Conservation (phyloP, 805 yeast genomes). For the Saccharomycopsis sp. region DNA sequence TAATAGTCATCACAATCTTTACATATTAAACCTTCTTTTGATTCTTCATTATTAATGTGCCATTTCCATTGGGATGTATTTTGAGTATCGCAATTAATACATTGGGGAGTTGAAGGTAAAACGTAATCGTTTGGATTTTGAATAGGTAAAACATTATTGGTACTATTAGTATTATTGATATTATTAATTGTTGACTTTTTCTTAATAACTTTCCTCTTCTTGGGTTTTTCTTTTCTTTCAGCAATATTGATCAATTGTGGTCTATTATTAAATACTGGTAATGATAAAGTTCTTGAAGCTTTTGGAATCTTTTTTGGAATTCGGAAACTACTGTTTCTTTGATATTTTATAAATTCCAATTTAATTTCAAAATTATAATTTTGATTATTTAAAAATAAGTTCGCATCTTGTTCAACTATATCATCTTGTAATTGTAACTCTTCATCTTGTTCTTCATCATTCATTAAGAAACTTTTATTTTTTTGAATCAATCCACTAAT, state of each 20-base stretch:
- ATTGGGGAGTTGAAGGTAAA: constrained; percentile 11
- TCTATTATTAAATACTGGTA: constrained; percentile 11
- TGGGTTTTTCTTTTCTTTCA: not conserved
- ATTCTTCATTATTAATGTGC: constrained; percentile 4
- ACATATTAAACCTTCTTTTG: constrained; percentile 14
- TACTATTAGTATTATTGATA: not conserved
- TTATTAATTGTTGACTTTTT: not conserved
- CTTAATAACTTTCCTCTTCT: not conserved
- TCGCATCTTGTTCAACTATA: not conserved
- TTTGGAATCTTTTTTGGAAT: constrained; percentile 11
- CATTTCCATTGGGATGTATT: constrained; percentile 14
- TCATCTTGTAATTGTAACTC: not conserved
- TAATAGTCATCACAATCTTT: constrained; percentile 16
- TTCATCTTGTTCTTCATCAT: constrained; percentile 1
- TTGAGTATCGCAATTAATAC: constrained; percentile 11
- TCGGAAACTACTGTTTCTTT: not conserved
- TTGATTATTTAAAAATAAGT: constrained; percentile 1
- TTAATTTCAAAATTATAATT: constrained; percentile 8
- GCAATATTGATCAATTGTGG: not conserved
- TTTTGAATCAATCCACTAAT: constrained; percentile 10
- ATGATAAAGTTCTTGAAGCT: constrained; percentile 16
- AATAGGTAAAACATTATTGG: not conserved
- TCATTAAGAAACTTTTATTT: constrained; percentile 4
- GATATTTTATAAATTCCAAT: constrained; percentile 12
- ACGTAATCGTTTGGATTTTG: not conserved